Percentiles rank a stretch among this genome's conserved stretches.
phyloP scores from a whole-genome alignment of 306 rosid genomes.

The Cicer chorassanicum region DNA sequence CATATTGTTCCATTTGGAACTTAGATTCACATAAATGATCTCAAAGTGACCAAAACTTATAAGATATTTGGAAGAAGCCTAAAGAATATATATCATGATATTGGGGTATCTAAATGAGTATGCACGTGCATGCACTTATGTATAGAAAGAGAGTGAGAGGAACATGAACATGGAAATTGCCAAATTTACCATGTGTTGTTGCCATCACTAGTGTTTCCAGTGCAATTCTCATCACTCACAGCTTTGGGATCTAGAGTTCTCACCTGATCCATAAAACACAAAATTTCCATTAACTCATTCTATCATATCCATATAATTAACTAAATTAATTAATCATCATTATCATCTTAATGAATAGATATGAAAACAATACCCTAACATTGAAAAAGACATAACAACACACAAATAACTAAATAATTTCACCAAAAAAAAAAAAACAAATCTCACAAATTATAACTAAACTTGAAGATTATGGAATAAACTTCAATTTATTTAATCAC shows the following conservation, averaged over 20 bases:
- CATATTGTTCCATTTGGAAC: no score
- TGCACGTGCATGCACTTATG: conserved; percentile 50
- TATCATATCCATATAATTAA: conserved; percentile 15
- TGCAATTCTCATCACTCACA: conserved; percentile 71
- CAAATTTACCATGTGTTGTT: conserved; percentile 79
- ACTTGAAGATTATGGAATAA: conserved; percentile 21
- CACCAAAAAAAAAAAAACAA: neutral
- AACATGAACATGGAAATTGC: neutral
- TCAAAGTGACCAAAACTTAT: no score
- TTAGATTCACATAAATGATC: no score
- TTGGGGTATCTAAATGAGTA: conserved; percentile 1
- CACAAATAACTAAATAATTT: conserved; percentile 5
- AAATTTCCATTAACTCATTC: neutral
- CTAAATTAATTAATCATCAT: neutral
- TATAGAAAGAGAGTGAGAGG: neutral
- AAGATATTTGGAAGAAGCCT: no score
- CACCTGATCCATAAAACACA: conserved; percentile 51
- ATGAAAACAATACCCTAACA: conserved; percentile 44
- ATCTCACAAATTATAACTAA: neutral
- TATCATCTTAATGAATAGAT: neutral
- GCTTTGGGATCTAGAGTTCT: conserved; percentile 71
- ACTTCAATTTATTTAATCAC: neutral
- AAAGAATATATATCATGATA: no score
- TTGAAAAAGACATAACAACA: conserved; percentile 42
- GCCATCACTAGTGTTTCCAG: conserved; percentile 81